Evolutionary conservation across 2,329 filamentous ascomycete species (phyloP), one percentile per base, ranked within the genome.

Genomic region (Beauveria varroae): DNA sequence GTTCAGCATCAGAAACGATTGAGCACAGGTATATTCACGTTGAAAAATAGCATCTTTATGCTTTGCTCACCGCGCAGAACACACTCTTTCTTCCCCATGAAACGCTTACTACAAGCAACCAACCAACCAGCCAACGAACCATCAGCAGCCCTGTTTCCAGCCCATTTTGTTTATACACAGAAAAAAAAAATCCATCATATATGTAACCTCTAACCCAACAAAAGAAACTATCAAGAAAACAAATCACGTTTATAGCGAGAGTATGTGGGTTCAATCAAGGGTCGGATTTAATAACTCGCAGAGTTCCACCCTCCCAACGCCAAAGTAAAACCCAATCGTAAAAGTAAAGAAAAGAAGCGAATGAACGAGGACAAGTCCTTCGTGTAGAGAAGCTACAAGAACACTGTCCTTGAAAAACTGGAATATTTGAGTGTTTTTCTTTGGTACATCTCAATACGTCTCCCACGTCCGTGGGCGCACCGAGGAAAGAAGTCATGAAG

Each of bases 401-500:
- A 37, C 34, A 6, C 34, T 37, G 34, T 37, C 34, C 34, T 37
- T 10, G 12, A 37, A 47, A 9, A 34, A 20, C 41, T 34, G 26
- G 28, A 28, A 57, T 22, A 57, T 47, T 22, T 47, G n/a, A 46
- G 40, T 7, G 20, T 28, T 28, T n/a, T 24, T 26, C 43, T 54
- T 30, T 57, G 26, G 30, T 50, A 37, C 28, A 34, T 49, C 44
- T 37, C 37, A 18, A 43, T 43, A 37, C 37, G 52, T 16, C 22
- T 14, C 52, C 9, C 12, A 46, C n/a, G 26, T 57, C 66, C 65
- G 60, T 61, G 57, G 30, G 49, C 28, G 28, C 49, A 51, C 18
- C 26, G 18, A 30, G 49, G 16, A 30, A 49, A 28, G 54, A 62
- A 41, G 52, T 54, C 50, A 55, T 63, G 50, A 60, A 62, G 34